These are phyloP conservation scores for Pharnaceum exiguum DNA, from an alignment of 148 eudicot genomes.

Conservation along the genomic window DNA sequence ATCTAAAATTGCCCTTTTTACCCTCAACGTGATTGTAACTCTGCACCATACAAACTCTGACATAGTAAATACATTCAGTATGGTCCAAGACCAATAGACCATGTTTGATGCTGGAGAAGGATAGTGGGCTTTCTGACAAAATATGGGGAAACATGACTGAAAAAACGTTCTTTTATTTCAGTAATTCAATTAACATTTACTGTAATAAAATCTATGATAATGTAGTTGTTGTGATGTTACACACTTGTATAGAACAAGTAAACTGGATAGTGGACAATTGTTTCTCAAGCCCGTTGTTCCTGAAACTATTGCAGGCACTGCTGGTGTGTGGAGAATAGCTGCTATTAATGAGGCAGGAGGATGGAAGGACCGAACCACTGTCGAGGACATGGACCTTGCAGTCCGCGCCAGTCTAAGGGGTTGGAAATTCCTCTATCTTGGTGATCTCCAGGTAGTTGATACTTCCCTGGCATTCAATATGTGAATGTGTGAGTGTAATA, in stretches of 20 bases:
- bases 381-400: constrained; percentile 97
- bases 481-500: background rate
- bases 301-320: constrained; percentile 56
- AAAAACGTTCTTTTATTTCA: too few relatives aligned
- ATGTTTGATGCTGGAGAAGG: background rate
- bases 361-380: constrained; percentile 95
- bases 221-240: too few relatives aligned
- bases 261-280: too few relatives aligned
- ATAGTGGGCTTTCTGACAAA: too few relatives aligned
- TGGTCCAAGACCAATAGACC: background rate
- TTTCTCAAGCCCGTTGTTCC: background rate
- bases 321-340: constrained; percentile 93
- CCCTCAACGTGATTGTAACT: background rate
- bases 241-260: too few relatives aligned
- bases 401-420: constrained; percentile 92
- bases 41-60: constrained; percentile 5
- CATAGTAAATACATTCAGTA: background rate
- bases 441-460: constrained; percentile 75
- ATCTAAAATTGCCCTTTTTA: background rate
- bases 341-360: constrained; percentile 96
- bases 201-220: too few relatives aligned
- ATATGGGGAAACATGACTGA: too few relatives aligned
- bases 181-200: too few relatives aligned
- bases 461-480: background rate
- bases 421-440: constrained; percentile 89